Conservation (phyloP, 2,329 filamentous ascomycete genomes). For the Elsinoe perseae region DNA sequence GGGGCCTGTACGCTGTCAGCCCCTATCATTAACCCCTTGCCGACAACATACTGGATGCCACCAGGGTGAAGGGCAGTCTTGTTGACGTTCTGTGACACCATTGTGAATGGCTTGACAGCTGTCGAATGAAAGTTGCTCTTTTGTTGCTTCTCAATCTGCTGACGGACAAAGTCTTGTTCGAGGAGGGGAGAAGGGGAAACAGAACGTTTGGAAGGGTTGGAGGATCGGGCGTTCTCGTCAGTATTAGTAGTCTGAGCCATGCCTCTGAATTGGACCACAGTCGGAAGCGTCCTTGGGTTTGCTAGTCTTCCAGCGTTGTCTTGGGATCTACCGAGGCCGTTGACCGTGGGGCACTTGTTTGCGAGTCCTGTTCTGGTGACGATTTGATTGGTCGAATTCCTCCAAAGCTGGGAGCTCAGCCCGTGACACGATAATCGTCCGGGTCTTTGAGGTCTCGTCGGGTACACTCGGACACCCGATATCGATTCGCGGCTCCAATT, state of each 20-base stretch:
- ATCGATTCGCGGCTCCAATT: slow-evolving; percentile 12
- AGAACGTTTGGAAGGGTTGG: slow-evolving; percentile 21
- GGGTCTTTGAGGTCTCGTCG: background rate
- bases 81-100: slow-evolving; percentile 59
- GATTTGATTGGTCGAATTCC: slow-evolving; percentile 2
- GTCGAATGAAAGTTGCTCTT: slow-evolving; percentile 53
- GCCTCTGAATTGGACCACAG: slow-evolving; percentile 1
- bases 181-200: slow-evolving; percentile 31
- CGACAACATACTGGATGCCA: slow-evolving; percentile 70
- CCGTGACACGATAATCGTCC: slow-evolving; percentile 11
- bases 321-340: slow-evolving; percentile 16
- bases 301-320: slow-evolving; percentile 15
- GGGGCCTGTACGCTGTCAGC: slow-evolving; percentile 50
- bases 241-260: slow-evolving; percentile 16
- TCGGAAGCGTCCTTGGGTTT: slow-evolving; percentile 1
- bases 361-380: slow-evolving; percentile 6
- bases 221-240: slow-evolving; percentile 10
- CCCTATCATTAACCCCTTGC: slow-evolving; percentile 1
- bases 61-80: slow-evolving; percentile 85
- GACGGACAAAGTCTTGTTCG: slow-evolving; percentile 49
- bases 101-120: slow-evolving; percentile 41
- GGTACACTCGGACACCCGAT: slow-evolving; percentile 1
- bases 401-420: slow-evolving; percentile 11
- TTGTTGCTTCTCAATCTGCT: slow-evolving; percentile 51
- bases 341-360: slow-evolving; percentile 16